Evolutionary conservation across 2,329 filamentous ascomycete species (phyloP), one percentile per base, ranked within the genome.

Genomic region (Neocucurbitaria cava): DNA sequence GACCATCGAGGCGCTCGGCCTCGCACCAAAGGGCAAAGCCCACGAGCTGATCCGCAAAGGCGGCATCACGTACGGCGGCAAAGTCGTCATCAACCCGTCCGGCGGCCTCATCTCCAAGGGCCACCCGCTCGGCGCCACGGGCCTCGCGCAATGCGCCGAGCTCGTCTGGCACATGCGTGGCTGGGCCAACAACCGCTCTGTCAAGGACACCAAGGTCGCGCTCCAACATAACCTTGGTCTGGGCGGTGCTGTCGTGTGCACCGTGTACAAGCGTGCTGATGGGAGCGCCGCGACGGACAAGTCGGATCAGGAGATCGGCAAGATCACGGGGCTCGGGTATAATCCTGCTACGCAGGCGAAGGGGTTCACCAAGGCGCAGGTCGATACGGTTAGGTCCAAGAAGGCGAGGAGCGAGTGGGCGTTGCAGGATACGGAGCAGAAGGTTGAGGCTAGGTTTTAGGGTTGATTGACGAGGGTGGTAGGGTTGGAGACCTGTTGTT

Each of bases 81-180:
- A 85, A 69, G 82, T 91, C 74, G 85, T 98, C 58, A 86, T 98
- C 75, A 98, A 98, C 78, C 94, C 94, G 1, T 96, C 91, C 0
- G 95, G 94, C 39, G 95, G 95, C 1, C 85, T 98, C 52, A 98
- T 98, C 70, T 95, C 90, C 59, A 98, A 98, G 81, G 95, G 94
- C 36, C 94, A 98, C 76, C 94, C 95, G 0, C 87, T 98, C 3
- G 94, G 94, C 30, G 94, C 94, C 0, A 96, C 92, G 0, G 94
- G 95, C n/a, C 84, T 98, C 47, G 95, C 94, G 11, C 94, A 98
- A 79, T 97, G 93, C 73, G 91, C 94, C 5, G 94, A 98, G 79
- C 82, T 98, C 11, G 90, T 96, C 24, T 98, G 94, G 94, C 94
- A 98, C 72, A 82, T 98, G 66, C 86, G 94, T 61, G 94, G 94